Base-by-base conservation (phyloP, 805 yeast species). In the Spathaspora gorwiae region DNA sequence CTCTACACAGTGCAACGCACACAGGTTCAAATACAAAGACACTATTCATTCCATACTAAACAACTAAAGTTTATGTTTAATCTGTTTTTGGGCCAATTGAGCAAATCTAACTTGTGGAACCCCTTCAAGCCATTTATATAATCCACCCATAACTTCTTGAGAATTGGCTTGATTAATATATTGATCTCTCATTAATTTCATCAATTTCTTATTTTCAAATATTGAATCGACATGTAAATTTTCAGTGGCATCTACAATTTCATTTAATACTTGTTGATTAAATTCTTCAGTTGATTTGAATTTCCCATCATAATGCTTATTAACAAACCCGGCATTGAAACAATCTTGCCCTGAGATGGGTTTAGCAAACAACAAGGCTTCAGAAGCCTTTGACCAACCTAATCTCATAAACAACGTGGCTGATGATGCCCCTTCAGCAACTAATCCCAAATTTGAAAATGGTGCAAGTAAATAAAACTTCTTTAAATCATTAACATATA, bases 361-460 rank as follows among this genome's bases (percentile, higher is more conserved):
- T 59, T 77, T 78, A 2, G 87, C 80, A 41, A 86, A 75, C 51
- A 88, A 68, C 37, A 89, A 67, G 2, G 88, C 87, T 64, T 88
- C 90, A 43, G 83, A 74, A 12, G 94, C 81, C 50, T 73, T 76
- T 49, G 87, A 80, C 67, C 81, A 70, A 1, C 96, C 96, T 47
- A 89, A 67, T 56, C 95, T 76, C 53, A 72, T 61, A 24, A 86
- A 80, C 43, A 89, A 71, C 4, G 92, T 79, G 7, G 81, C 76
- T 12, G 88, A 79, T 1, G 87, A 68, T 4, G 83, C 87, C 45
- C 96, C 95, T 63, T 89, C 97, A 48, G 85, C 80, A 2, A 86
- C 90, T 54, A 89, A 75, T 2, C 96, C 95, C 53, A 89, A 74
- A 58, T 83, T 84, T 37, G 90, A 80, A 64, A 89, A 89, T 6